Evolutionary conservation across 2,329 filamentous ascomycete genomes (phyloP), one percentile per base, ranked within the genome.

Genomic region (Penicillium expansum): DNA sequence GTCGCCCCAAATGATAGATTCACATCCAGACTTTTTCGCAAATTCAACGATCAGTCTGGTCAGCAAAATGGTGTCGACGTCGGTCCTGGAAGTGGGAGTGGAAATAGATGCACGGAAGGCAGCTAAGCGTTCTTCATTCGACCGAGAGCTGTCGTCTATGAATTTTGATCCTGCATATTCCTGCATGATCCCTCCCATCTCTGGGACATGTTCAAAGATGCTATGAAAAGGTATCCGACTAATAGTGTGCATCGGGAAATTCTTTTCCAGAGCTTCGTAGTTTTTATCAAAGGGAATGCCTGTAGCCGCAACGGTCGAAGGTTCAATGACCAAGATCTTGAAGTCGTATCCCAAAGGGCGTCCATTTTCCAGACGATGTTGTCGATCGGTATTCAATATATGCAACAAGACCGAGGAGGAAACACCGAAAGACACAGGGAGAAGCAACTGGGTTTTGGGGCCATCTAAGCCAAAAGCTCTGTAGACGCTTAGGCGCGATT

Each of bases 361-460:
- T 18, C 41, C 48, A 24, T 84, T 86, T 42, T 81, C 39, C 32
- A 57, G 49, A 30, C 57, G 78, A 39, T 82, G 80, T 70, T 93
- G 88, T 52, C 81, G 82, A 62, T 83, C 79, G 44, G 82, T 77
- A 71, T 90, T 83, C 52, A 97, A 78, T 22, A 96, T 81, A 66
- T 93, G 84, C 30, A 96, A 79, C 42, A 99, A 79, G 14, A 86
- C 84, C 14, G 89, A 82, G 0, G 93, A 97, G 1, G 90, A 94
- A 1, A 89, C 79, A 0, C 94, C 93, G 67, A 91, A 87, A 0
- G 92, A 96, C 1, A 97, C 78, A 6, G 92, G 91, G 20, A 96
- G 78, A 18, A 96, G 78, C 47, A 96, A 83, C 64, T 75, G 83
- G 63, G 76, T 77, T 55, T 76, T 76, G 18, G 48, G 27, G 14